Conservation (phyloP, 2,329 filamentous ascomycete genomes). For the Fusarium dlaminii region DNA sequence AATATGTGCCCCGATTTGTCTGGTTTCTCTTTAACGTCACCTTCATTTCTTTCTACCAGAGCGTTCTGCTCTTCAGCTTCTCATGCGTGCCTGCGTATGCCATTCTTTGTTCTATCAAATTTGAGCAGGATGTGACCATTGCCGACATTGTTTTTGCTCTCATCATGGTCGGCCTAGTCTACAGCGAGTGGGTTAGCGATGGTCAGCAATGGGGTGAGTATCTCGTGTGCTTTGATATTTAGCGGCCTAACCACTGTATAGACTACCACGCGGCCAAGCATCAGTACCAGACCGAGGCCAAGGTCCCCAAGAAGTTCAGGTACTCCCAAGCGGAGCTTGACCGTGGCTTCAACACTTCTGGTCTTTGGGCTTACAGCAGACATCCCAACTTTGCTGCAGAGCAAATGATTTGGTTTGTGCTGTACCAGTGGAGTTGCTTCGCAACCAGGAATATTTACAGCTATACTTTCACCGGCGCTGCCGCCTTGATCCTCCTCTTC, state of each 20-base stretch:
- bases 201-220: constrained; percentile 86
- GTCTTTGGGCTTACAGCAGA: constrained; percentile 86
- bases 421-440: constrained; percentile 90
- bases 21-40: constrained; percentile 88
- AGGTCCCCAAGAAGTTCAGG: constrained; percentile 33
- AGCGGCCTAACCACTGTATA: constrained; percentile 43
- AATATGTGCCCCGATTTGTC: constrained; percentile 66
- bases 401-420: constrained; percentile 85
- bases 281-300: constrained; percentile 71
- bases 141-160: constrained; percentile 61
- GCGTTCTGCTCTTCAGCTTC: constrained; percentile 81
- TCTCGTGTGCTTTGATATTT: neutral
- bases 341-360: constrained; percentile 85
- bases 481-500: constrained; percentile 81
- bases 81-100: constrained; percentile 82
- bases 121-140: constrained; percentile 60
- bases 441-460: constrained; percentile 76
- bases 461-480: constrained; percentile 79
- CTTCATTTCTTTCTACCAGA: constrained; percentile 90
- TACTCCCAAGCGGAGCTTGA: constrained; percentile 82
- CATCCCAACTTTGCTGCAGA: constrained; percentile 97
- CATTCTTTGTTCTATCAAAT: constrained; percentile 76
- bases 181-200: constrained; percentile 83
- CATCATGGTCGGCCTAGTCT: constrained; percentile 60
- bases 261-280: constrained; percentile 85